Evolutionary conservation across 1,139 yeast genomes (phyloP), one percentile per base, ranked within the genome.

Genomic region (Meyerozyma sp.): DNA sequence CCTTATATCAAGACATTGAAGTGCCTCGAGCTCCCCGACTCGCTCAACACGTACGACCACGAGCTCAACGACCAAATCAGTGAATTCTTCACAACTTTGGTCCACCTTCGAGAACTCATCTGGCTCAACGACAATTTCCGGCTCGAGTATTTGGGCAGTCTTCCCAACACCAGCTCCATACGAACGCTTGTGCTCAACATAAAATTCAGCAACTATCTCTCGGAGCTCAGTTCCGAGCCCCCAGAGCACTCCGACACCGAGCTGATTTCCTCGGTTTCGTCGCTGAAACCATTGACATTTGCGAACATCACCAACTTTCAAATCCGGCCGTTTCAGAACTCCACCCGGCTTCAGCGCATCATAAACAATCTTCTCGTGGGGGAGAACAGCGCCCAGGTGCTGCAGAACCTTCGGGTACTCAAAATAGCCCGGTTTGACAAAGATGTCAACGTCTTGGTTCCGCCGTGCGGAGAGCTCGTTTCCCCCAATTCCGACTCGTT

Each of bases 101-200:
- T 32, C 14, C 51, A 55, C 30, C 47, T 70, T 26, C 53, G 46
- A 5, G 62, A 59, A 41, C 49, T 71, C 29, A 51, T 60, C 6
- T 71, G 77, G 77, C 47, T 57, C 7, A 58, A 60, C 40, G 65
- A 63, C 40, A 63, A 63, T 41, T 67, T 71, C 46, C 52, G 61
- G n/a, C 49, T 66, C 14, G 58, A 58, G 16, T 64, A 57, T 42
- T 52, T 70, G 37, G 36, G 46, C 20, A 35, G 42, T 18, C 44
- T 69, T 28, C 65, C 65, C 3, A 51, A 55, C 39, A 54, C 49
- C 21, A 41, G 44, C 2, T 32, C 50, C 3, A 32, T 69, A 2
- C 46, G 46, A 9, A 49, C 60, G 1, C 50, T 69, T 25, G 49
- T 54, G 3, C 43, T 68, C 32, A 63, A 65, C 43, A 56, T 65